Evolutionary conservation across 345 rosid genomes (phyloP), one percentile per base, ranked within the genome.

Genomic region (Gossypium sturtianum): DNA sequence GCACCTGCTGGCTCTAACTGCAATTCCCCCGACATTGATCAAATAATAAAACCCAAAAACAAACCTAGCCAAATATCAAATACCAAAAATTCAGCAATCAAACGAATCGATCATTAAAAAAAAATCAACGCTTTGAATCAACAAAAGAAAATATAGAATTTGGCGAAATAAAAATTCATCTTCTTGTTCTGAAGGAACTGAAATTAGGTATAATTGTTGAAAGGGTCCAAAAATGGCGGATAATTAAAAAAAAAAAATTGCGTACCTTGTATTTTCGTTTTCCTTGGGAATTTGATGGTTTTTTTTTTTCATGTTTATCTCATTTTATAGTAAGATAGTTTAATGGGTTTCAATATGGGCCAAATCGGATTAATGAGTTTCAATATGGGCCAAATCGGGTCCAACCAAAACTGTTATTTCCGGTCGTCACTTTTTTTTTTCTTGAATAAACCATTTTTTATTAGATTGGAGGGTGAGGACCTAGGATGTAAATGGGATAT

Each of bases 21-120:
- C 65, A 91, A 83, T 81, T 91, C 97, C 73, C 88, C 89, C 75
- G 74, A 78, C 97, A 84, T 93, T 64, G 74, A 29, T 77, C 29
- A 19, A 49, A 45, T 43, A 15, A 16, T 3, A 60, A 60, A 34
- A 34, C 41, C 41, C 41, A 34, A 16, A 44, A 8, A 47, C 27
- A 47, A 23, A 56, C 76, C 38, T 60, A 66, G 6, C 53, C 70
- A 44, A 73, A 27, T 34, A 56, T 41, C n/a, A 71, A 49, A 19
- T 48, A 10, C 48, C 52, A 29, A 44, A 13, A 66, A 43, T n/a
- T 41, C 10, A 64, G 66, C 7, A 64, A 64, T 41, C 23, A 64
- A 34, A 34, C 12, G 19, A 62, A 62, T 66, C 53, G 34, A 66
- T 66, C 53, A 20, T 66, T 34, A 34, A 25, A 17, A 25, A 25